These are phyloP conservation scores for Colletotrichum tropicale DNA, from an alignment of 2,329 filamentous ascomycete species.

Conservation along the genomic window DNA sequence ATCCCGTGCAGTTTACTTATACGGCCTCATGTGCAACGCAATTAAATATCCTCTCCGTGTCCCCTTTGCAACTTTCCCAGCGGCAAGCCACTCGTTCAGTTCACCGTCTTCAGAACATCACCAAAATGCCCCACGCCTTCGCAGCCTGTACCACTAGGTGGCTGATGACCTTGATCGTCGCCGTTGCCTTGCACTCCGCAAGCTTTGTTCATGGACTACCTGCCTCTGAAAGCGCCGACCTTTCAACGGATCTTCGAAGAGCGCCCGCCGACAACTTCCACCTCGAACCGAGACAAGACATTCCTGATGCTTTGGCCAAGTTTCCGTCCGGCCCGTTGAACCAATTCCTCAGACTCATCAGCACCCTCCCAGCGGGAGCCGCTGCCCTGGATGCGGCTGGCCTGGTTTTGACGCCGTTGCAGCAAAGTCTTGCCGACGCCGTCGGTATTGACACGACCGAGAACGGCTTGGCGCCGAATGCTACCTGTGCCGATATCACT, in stretches of 20 bases:
- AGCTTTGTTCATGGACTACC: background rate
- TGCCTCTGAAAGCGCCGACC: background rate
- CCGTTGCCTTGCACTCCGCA: background rate
- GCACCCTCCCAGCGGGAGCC: conserved; percentile 4
- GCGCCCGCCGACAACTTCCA: background rate
- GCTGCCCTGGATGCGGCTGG: conserved; percentile 2
- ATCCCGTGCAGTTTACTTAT: background rate
- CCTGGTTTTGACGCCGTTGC: conserved; percentile 2
- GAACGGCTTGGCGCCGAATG: conserved; percentile 13
- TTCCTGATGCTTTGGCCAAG: background rate
- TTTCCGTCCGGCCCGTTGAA: conserved; percentile 12
- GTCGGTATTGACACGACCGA: conserved; percentile 18
- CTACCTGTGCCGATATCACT: conserved; percentile 29
- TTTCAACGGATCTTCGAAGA: background rate
- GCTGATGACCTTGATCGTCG: background rate
- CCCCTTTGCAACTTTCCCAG: background rate
- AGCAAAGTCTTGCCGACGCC: conserved; percentile 13
- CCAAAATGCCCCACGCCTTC: background rate
- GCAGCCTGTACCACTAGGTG: background rate
- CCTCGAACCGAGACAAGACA: background rate
- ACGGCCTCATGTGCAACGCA: background rate
- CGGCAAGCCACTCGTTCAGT: background rate
- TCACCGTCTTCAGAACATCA: background rate
- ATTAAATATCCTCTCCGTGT: background rate
- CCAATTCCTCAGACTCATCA: conserved; percentile 4